Percentiles rank a stretch among this genome's conserved stretches.
These are phyloP conservation scores for Geotrichum restrictum DNA, from an alignment of 1,139 yeast species.

Conservation along the genomic window DNA sequence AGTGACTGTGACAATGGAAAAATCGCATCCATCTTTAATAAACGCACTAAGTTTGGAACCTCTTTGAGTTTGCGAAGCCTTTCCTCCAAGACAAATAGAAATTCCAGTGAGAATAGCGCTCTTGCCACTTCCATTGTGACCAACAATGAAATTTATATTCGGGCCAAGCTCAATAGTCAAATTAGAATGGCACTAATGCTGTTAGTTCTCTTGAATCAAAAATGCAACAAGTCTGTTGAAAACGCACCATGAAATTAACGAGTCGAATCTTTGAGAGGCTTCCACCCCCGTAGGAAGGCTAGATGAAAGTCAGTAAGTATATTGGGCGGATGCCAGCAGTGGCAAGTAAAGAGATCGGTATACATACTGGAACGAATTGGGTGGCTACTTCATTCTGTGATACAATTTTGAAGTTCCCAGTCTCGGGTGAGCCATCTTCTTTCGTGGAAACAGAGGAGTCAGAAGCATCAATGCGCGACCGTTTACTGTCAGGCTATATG, in stretches of 20 bases:
- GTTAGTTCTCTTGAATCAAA: neutral
- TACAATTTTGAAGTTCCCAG: no score
- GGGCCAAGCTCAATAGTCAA: constrained; percentile 78
- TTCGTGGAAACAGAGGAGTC: no score
- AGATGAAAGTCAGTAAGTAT: neutral
- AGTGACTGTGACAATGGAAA: constrained; percentile 58
- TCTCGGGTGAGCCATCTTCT: no score
- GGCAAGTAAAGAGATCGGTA: no score
- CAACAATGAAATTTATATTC: constrained; percentile 82
- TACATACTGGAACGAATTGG: no score
- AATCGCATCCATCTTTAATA: constrained; percentile 71
- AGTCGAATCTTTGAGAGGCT: constrained; percentile 30
- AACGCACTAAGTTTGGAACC: constrained; percentile 67
- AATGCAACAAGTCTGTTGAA: neutral
- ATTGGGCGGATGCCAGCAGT: no score
- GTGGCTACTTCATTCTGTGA: no score
- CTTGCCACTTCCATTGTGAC: constrained; percentile 94
- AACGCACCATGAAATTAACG: constrained; percentile 33
- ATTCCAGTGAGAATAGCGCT: constrained; percentile 90
- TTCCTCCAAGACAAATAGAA: constrained; percentile 89
- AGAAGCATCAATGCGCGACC: no score
- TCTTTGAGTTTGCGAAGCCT: constrained; percentile 84
- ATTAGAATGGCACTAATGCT: constrained; percentile 63
- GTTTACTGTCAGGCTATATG: no score
- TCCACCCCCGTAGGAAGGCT: constrained; percentile 22